Conservation (phyloP, 805 yeast species). For the Cyberlindnera mrakii region DNA sequence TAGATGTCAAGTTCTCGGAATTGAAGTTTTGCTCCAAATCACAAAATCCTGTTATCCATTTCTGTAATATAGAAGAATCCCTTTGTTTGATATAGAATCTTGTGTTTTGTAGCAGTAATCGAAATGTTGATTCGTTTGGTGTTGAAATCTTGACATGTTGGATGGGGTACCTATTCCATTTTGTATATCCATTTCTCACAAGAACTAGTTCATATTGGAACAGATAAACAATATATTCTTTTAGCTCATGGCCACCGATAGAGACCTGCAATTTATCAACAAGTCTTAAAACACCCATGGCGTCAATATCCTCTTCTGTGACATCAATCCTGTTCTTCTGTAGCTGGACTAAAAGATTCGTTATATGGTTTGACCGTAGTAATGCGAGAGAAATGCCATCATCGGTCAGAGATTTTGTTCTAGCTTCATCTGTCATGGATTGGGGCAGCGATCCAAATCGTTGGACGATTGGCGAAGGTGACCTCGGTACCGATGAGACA, state of each 20-base stretch:
- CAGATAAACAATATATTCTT: conserved; percentile 27
- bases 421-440: too few species aligned
- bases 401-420: neutral
- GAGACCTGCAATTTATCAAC: conserved; percentile 29
- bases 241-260: conserved; percentile 21
- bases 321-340: conserved; percentile 15
- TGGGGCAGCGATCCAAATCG: neutral
- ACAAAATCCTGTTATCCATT: conserved; percentile 36
- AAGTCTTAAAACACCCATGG: conserved; percentile 30
- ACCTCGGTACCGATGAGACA: conserved; percentile 23
- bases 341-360: conserved; percentile 8
- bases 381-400: conserved; percentile 13
- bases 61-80: conserved; percentile 28
- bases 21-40: conserved; percentile 27
- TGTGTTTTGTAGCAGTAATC: conserved; percentile 12
- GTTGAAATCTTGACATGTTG: conserved; percentile 12
- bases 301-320: conserved; percentile 24
- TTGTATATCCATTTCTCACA: conserved; percentile 7
- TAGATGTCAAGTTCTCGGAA: conserved; percentile 26
- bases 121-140: conserved; percentile 18
- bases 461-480: conserved; percentile 18
- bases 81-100: conserved; percentile 21
- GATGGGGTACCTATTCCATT: conserved; percentile 3
- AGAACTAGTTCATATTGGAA: conserved; percentile 23
- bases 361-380: conserved; percentile 15